Evolutionary conservation across 2,329 filamentous ascomycete species (phyloP).

Genomic region (Trichoderma cornu-damae): DNA sequence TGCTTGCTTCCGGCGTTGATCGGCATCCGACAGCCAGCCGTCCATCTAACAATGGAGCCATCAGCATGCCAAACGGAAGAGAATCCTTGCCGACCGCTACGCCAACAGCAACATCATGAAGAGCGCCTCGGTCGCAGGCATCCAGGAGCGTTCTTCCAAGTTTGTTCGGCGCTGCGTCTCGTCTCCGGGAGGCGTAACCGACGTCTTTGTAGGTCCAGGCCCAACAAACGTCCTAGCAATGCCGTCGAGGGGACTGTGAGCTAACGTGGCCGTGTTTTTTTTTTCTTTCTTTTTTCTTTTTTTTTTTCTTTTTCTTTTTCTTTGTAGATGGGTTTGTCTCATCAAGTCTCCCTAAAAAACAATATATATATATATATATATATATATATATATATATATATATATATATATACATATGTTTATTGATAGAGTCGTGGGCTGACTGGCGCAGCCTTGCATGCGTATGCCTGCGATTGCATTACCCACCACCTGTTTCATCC

Average conservation of each 20-base stretch:
- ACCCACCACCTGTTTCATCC: constrained; percentile 67
- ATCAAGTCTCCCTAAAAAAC: no score
- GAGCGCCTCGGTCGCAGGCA: constrained; percentile 49
- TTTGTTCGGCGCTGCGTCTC: constrained; percentile 51
- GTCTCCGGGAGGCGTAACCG: constrained; percentile 43
- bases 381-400: background rate
- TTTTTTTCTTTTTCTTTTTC: no score
- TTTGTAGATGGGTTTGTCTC: constrained; percentile 32
- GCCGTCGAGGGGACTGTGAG: background rate
- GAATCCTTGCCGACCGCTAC: constrained; percentile 61
- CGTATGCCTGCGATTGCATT: constrained; percentile 64
- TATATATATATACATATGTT: background rate
- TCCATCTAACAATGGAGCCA: background rate
- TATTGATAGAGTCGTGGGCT: no score
- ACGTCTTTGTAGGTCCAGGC: constrained; percentile 52
- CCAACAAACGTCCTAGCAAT: background rate
- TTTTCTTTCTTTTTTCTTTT: no score
- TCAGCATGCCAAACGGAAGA: constrained; percentile 61
- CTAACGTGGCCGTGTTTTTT: constrained; percentile 18
- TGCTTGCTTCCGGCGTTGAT: background rate
- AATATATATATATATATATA: no score
- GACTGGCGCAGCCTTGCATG: constrained; percentile 45
- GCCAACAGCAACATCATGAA: constrained; percentile 63
- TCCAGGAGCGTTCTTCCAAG: constrained; percentile 50
- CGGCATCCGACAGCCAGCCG: background rate